Evolutionary conservation across 257 asterid genomes (phyloP).

Genomic region (Ehretia macrophylla): DNA sequence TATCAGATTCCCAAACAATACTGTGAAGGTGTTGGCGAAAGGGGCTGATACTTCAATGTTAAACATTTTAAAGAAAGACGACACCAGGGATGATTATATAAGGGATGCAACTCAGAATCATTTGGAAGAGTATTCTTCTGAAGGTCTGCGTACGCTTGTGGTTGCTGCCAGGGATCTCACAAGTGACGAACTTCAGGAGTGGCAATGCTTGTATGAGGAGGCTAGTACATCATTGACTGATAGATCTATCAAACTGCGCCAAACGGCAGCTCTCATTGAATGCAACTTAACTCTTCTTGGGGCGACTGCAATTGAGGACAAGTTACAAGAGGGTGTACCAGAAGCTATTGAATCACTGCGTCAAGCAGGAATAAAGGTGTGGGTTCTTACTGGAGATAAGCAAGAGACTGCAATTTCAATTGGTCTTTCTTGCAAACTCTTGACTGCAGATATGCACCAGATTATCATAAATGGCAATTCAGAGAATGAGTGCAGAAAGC

Average conservation of each 20-base stretch:
- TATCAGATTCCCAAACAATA: slow-evolving; percentile 68
- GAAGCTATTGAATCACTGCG: slow-evolving; percentile 93
- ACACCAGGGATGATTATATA: slow-evolving; percentile 37
- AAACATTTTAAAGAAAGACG: slow-evolving; percentile 55
- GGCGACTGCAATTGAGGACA: slow-evolving; percentile 97
- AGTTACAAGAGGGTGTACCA: slow-evolving; percentile 94
- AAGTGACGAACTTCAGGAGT: slow-evolving; percentile 66
- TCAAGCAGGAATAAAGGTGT: slow-evolving; percentile 95
- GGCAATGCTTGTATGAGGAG: slow-evolving; percentile 91
- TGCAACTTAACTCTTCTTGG: slow-evolving; percentile 84
- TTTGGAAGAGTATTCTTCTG: slow-evolving; percentile 80
- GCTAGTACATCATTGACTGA: slow-evolving; percentile 98
- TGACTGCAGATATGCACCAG: slow-evolving; percentile 89
- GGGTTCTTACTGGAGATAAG: slow-evolving; percentile 99
- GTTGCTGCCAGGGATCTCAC: slow-evolving; percentile 76
- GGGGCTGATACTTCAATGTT: slow-evolving; percentile 97
- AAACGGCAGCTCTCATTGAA: slow-evolving; percentile 86
- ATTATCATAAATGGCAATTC: slow-evolving; percentile 86
- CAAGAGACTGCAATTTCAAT: slow-evolving; percentile 98
- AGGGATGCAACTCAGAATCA: slow-evolving; percentile 53
- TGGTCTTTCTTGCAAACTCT: slow-evolving; percentile 90
- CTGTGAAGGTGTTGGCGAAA: slow-evolving; percentile 86
- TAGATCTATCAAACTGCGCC: slow-evolving; percentile 74
- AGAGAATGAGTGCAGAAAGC: slow-evolving; percentile 79
- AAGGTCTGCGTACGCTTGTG: slow-evolving; percentile 95